Conservation (phyloP, 257 asterid species). For the Apocynum venetum region DNA sequence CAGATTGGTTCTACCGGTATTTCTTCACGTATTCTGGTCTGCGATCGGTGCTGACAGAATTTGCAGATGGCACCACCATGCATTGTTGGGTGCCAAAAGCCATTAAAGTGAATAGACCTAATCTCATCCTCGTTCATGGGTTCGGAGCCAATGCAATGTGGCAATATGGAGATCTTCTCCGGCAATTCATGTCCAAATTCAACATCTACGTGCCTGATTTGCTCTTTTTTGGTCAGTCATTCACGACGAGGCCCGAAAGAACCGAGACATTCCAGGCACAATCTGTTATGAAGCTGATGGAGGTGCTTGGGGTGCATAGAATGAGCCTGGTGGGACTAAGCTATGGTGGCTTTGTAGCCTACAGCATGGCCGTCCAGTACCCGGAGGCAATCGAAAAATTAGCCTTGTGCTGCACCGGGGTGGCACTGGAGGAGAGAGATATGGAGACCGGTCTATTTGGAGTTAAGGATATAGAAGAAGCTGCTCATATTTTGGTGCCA, state of each 20-base stretch:
- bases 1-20: conserved; percentile 71
- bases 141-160: conserved; percentile 99
- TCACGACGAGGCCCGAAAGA: conserved; percentile 62
- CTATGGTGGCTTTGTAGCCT: conserved; percentile 86
- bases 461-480: conserved; percentile 76
- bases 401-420: conserved; percentile 85
- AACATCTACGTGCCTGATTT: conserved; percentile 92
- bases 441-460: conserved; percentile 58
- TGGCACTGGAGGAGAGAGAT: conserved; percentile 81
- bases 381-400: conserved; percentile 67
- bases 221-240: conserved; percentile 75
- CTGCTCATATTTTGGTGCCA: conserved; percentile 69
- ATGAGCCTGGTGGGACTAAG: conserved; percentile 79
- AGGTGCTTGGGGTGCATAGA: conserved; percentile 41
- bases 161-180: conserved; percentile 89
- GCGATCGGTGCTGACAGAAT: conserved; percentile 50
- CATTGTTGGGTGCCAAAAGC: conserved; percentile 86
- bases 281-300: conserved; percentile 71
- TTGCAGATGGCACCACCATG: conserved; percentile 68
- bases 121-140: conserved; percentile 72
- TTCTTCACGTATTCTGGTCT: conserved; percentile 81
- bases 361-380: conserved; percentile 74
- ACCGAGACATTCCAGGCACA: conserved; percentile 76
- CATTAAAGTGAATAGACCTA: conserved; percentile 45
- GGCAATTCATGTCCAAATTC: conserved; percentile 70